These are phyloP conservation scores for Shiraia sp. DNA, from an alignment of 2,329 filamentous ascomycete species.

Conservation along the genomic window DNA sequence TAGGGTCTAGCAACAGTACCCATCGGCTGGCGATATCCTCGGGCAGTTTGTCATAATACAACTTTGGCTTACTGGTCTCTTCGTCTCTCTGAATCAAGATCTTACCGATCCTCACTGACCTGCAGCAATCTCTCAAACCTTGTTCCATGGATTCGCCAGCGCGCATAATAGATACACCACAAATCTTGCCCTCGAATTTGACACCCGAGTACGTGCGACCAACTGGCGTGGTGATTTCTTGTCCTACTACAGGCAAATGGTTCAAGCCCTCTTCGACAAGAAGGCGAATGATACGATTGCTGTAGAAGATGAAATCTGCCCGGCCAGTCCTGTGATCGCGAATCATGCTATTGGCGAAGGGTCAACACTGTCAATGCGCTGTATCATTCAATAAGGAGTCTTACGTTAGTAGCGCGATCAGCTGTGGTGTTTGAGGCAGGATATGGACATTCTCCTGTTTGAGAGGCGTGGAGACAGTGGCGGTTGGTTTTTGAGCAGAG, in stretches of 20 bases:
- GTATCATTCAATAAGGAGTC: conserved; percentile 46
- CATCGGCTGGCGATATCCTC: conserved; percentile 90
- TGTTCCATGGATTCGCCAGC: conserved; percentile 99
- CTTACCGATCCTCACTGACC: conserved; percentile 97
- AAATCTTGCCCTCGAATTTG: conserved; percentile 97
- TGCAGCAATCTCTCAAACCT: conserved; percentile 91
- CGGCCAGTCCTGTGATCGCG: conserved; percentile 86
- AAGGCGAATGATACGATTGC: conserved; percentile 94
- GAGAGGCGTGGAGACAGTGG: conserved; percentile 84
- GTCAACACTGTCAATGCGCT: conserved; percentile 4
- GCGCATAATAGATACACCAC: conserved; percentile 97
- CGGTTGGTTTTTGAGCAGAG: conserved; percentile 77
- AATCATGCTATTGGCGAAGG: conserved; percentile 74
- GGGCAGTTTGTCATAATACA: conserved; percentile 98
- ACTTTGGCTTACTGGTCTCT: conserved; percentile 85
- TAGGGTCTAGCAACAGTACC: conserved; percentile 94
- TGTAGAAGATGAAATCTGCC: conserved; percentile 99
- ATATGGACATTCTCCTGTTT: conserved; percentile 86
- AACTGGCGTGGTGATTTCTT: conserved; percentile 87
- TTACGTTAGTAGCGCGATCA: conserved; percentile 97
- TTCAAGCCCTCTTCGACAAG: conserved; percentile 97
- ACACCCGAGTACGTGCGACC: conserved; percentile 87
- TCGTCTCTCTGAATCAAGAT: conserved; percentile 97
- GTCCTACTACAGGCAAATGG: conserved; percentile 88
- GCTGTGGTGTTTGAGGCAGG: conserved; percentile 88